Conservation (phyloP, 768 basidiomycete genomes). For the Stropharia rugosoannulata region DNA sequence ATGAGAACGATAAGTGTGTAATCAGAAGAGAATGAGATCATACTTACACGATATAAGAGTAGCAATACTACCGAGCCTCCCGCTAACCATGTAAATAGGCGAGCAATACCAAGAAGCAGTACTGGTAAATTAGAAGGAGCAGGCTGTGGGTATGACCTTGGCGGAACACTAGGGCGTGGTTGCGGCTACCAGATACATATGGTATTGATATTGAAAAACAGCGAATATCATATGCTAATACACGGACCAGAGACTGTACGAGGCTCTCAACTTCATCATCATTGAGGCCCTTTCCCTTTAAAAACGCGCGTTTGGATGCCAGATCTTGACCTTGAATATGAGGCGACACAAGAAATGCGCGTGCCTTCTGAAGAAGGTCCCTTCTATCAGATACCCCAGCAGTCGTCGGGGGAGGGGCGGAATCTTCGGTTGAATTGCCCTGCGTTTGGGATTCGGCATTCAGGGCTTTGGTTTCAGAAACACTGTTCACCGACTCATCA, state of each 20-base stretch:
- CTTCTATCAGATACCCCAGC: constrained; percentile 5
- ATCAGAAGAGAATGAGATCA: too few relatives aligned
- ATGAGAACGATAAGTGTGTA: too few relatives aligned
- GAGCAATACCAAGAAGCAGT: constrained; percentile 58
- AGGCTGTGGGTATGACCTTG: constrained; percentile 69
- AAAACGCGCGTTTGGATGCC: constrained; percentile 58
- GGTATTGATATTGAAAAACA: not conserved
- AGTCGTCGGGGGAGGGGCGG: not conserved
- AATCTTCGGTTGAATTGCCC: not conserved
- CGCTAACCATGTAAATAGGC: constrained; percentile 65
- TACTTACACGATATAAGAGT: constrained; percentile 61
- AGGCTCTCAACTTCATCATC: constrained; percentile 58
- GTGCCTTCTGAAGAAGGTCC: constrained; percentile 54
- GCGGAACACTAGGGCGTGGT: constrained; percentile 55
- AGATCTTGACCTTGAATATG: constrained; percentile 60
- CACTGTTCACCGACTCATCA: not conserved
- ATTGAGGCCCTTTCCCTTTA: constrained; percentile 70
- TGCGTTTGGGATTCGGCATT: not conserved
- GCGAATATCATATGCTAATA: not conserved
- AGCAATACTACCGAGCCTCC: constrained; percentile 60
- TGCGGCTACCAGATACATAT: constrained; percentile 22
- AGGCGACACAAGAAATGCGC: constrained; percentile 64
- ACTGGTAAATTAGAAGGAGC: constrained; percentile 70
- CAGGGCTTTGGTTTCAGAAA: not conserved
- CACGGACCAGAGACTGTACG: constrained; percentile 53